Evolutionary conservation across 768 basidiomycete species (phyloP), one percentile per base, ranked within the genome.

Genomic region (Mycena filopes): DNA sequence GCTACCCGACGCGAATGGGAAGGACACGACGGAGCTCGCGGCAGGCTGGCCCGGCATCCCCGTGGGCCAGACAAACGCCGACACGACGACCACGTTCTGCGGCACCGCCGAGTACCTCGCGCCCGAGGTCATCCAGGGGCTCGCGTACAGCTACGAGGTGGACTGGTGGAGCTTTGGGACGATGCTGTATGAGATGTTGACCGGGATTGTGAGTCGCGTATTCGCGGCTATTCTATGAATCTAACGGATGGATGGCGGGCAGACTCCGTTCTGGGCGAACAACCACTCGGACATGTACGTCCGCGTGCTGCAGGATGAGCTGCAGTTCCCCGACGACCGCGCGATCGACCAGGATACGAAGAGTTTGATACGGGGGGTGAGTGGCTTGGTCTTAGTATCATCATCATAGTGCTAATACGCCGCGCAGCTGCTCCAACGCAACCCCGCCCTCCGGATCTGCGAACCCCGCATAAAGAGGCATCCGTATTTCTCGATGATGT

Each of bases 161-260:
- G 97, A 99, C 76, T 97, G 95, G 94, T 99, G 96, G 96, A 94
- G 92, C 69, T 92, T 97, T 72, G 97, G 97, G 38, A 98, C 97
- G 66, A 97, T 99, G 93, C 80, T 99, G 64, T 95, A 94, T 75
- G 97, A 99, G 82, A 97, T 98, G 92, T 80, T 99, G 78, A 93
- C 94, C 41, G 97, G 97, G 28, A 92, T 96, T 69, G 96, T 96
- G 77, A 82, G 92, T 88, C 46, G 63, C 49, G 28, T 56, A 58
- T 33, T 63, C 38, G 58, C 7, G n/a, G 10, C 29, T 18, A 29
- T 67, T 62, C 48, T 49, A 60, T 15, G 33, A 33, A 59, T 60
- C 4, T 64, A 70, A 66, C 55, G 18, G 40, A 6, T 20, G n/a
- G n/a, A 15, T 5, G 9, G 7, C 6, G 21, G 66, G 43, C 70